Base-by-base conservation (phyloP, 2,329 filamentous ascomycete species). In the Capronia coronata region DNA sequence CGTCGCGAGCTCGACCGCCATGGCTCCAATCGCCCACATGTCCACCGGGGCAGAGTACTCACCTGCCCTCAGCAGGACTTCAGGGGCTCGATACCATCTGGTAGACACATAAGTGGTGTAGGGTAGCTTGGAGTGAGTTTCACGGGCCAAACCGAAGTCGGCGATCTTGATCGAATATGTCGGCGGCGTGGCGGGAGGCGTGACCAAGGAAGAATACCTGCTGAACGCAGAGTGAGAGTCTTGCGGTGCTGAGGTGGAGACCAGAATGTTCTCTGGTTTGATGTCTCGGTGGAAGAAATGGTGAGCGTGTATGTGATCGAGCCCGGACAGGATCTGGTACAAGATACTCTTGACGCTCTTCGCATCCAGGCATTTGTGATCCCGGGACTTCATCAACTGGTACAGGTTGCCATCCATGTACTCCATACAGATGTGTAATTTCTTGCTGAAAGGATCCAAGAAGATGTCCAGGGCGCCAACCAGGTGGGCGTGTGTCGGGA, bases 401-500 rank as follows among this genome's bases (percentile, higher is more conserved):
- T 98, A 98, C 1, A 98, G 77, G 68, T 98, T 98, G 43, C 93
- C 93, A 67, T 98, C 93, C 93, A 98, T 98, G 70, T 94, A 96
- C 72, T 98, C 93, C 93, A 98, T 98, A 64, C 81, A 84, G 60
- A 98, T 98, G 70, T 98, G 93, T 38, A 98, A 82, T 71, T 96
- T 95, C 73, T 90, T 94, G 71, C 80, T 95, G 67, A 88, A 86
- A 0, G 93, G 93, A 64, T 98, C 93, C 63, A 98, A 81, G 71
- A 98, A 98, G 64, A 98, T 98, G 71, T 98, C 93, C 59, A 97
- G 79, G 3, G 93, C 91, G 29, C 93, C 93, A n/a, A 98, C 93
- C 27, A 98, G 79, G 68, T 98, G 93, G 61, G 83, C 81, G 65
- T 98, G 93, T 38, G 79, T 75, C 1, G 93, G 93, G 13, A 98